Conservation (phyloP, 2,329 filamentous ascomycete species). For the Nigrospora oryzae region DNA sequence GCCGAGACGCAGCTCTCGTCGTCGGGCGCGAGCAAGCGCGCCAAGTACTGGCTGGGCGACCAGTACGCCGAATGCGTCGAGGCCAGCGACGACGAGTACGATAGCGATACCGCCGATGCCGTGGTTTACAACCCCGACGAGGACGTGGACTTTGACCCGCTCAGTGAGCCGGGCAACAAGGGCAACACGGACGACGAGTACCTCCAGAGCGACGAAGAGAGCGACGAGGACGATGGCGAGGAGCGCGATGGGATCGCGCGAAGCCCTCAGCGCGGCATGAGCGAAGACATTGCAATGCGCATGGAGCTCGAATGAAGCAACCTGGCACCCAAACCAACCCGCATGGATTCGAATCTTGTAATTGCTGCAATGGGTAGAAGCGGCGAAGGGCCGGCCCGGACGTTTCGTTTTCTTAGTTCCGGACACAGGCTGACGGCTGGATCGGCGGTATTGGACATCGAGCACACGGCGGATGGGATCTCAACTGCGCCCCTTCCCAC, state of each 20-base stretch:
- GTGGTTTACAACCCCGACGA: slow-evolving; percentile 50
- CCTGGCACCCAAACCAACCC: not conserved
- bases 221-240: slow-evolving; percentile 26
- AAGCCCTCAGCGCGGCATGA: slow-evolving; percentile 44
- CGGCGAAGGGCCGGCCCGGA: no score
- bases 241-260: slow-evolving; percentile 20
- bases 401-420: not conserved
- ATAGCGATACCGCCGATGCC: slow-evolving; percentile 25
- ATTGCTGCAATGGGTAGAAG: no score
- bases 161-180: slow-evolving; percentile 39
- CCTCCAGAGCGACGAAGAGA: slow-evolving; percentile 30
- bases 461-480: not conserved
- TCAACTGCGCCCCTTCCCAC: not conserved
- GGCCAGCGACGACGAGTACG: slow-evolving; percentile 30
- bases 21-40: slow-evolving; percentile 65
- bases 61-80: slow-evolving; percentile 40
- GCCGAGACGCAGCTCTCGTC: slow-evolving; percentile 17
- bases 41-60: slow-evolving; percentile 81
- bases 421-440: not conserved
- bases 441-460: not conserved
- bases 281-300: slow-evolving; percentile 52
- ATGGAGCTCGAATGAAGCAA: slow-evolving; percentile 44
- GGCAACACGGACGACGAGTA: slow-evolving; percentile 33
- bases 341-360: not conserved
- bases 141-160: slow-evolving; percentile 47